Base-by-base conservation (phyloP, 768 basidiomycete genomes). In the Nidularia pulvinata region DNA sequence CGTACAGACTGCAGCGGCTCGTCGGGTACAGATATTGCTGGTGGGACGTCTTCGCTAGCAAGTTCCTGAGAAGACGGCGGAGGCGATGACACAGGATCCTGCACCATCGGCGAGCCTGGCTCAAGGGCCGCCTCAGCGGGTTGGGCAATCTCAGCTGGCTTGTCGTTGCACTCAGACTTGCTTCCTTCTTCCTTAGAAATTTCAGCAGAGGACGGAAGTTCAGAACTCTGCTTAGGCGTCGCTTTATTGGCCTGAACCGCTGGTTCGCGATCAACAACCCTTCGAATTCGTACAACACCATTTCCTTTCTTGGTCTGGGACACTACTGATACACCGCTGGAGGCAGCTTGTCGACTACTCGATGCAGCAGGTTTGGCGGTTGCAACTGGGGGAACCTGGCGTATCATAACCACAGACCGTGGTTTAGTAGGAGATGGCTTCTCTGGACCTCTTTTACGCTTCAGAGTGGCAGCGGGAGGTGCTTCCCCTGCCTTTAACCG, bases 401-500 rank as follows among this genome's bases (percentile, higher is more conserved):
- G 65, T 49, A 70, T 37, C 48, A 66, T 50, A 30, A 64, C 57
- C 10, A 62, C 37, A 22, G 70, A 63, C 44, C 66, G 62, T 35
- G 57, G n/a, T 50, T 64, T 65, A 35, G 62, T 66, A n/a, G 50
- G 49, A 33, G 67, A 61, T 6, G 69, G 65, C 35, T 58, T 10
- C 35, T 75, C 72, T 32, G 67, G 55, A 14, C 67, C 70, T 53
- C 77, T 65, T 57, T 79, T 80, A 35, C 78, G 73, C 57, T 80
- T 78, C 42, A 78, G 57, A 36, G 46, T 64, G 4, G 62, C 57
- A 7, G 62, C 42, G 33, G 58, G 30, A 19, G 44, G 30, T 6
- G 50, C 50, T 7, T 33, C 49, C 2, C 14, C 33, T 14, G 35
- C 11, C 33, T n/a, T 37, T 36, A 35, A 42, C 16, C 11, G 37